Percentiles rank a stretch among this genome's conserved stretches.
These are phyloP conservation scores for Kalmusia sp. DNA, from an alignment of 2,329 filamentous ascomycete species.

Conservation along the genomic window DNA sequence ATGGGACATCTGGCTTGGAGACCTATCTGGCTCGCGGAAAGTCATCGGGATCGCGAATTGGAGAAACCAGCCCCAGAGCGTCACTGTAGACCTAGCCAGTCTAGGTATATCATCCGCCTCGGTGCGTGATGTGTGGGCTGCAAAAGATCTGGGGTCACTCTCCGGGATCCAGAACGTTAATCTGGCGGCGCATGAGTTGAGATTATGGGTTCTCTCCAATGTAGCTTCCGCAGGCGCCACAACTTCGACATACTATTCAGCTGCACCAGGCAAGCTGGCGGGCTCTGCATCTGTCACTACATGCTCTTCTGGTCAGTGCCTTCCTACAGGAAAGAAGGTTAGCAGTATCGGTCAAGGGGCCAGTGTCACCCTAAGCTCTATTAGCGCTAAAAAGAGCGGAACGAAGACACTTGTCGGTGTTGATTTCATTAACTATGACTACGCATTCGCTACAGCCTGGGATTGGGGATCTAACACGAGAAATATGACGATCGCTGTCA, in stretches of 20 bases:
- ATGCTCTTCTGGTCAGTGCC: slow-evolving; percentile 35
- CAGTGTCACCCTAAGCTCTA: slow-evolving; percentile 34
- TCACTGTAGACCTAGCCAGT: slow-evolving; percentile 38
- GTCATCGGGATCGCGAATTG: slow-evolving; percentile 49
- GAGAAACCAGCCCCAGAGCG: slow-evolving; percentile 39
- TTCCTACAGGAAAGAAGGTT: slow-evolving; percentile 42
- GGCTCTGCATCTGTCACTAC: slow-evolving; percentile 33
- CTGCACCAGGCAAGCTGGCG: slow-evolving; percentile 35
- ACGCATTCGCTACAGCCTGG: slow-evolving; percentile 45
- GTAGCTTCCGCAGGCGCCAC: slow-evolving; percentile 21
- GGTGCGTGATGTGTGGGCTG: slow-evolving; percentile 47
- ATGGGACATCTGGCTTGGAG: slow-evolving; percentile 48
- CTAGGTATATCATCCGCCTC: slow-evolving; percentile 44
- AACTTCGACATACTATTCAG: slow-evolving; percentile 38
- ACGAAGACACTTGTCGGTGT: slow-evolving; percentile 41
- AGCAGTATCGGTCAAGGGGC: slow-evolving; percentile 35
- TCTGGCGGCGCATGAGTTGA: slow-evolving; percentile 36
- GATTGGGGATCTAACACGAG: slow-evolving; percentile 43
- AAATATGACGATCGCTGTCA: slow-evolving; percentile 47
- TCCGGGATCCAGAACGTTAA: slow-evolving; percentile 21
- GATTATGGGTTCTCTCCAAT: slow-evolving; percentile 44
- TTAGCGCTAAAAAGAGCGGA: slow-evolving; percentile 30
- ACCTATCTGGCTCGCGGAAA: slow-evolving; percentile 42
- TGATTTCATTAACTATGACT: slow-evolving; percentile 52
- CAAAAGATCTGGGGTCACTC: slow-evolving; percentile 25